Base-by-base conservation (phyloP, 164 flowering plant species). In the Tetrastigma voinierianum region DNA sequence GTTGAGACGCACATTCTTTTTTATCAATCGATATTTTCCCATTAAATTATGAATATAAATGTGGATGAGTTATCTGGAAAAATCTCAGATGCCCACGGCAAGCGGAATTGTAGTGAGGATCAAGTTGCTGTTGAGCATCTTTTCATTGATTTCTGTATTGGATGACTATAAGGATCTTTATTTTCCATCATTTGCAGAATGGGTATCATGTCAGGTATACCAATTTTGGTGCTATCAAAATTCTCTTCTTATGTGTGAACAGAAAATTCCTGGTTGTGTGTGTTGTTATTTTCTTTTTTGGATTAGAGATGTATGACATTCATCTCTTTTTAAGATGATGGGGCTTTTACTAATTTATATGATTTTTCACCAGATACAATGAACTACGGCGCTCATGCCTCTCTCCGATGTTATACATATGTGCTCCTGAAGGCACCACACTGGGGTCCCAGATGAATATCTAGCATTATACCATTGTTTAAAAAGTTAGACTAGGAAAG, bases 101-200 rank as follows among this genome's bases (percentile, higher is more conserved):
- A 88, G 96, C 79, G 91, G 95, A 77, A 83, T 92, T 60, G 82
- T 24, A 85, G 88, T 52, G 90, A 89, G 45, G 99, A 95, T 84
- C 91, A 89, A 76, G 86, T 66, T 78, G 96, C 96, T 16, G 86
- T 92, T 21, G 90, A 87, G 99, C 52, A 82, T 95, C 71, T 95
- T 82, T 84, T 83, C 88, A 45, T 76, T 90, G 71, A 88, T 95
- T 64, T 92, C 97, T 61, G 88, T 19, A 54, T 70, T 95, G 72
- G 72, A 81, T 82, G 97, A 92, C 67, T 86, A 90, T 70, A 82
- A 85, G 70, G 91, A 85, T 70, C 83, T 95, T 6, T 95, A 87
- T 70, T 95, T 89, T 85, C 99, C 99, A 71, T 95, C 99, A 43
- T 95, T 89, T 84, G 94, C 99, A 40, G 99, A 95, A 81, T 95